A percentile compares a stretch with the other conserved stretches of the same genome.
These are phyloP conservation scores for Colletotrichum endophyticum DNA, from an alignment of 2,329 filamentous ascomycete genomes.

Conservation along the genomic window DNA sequence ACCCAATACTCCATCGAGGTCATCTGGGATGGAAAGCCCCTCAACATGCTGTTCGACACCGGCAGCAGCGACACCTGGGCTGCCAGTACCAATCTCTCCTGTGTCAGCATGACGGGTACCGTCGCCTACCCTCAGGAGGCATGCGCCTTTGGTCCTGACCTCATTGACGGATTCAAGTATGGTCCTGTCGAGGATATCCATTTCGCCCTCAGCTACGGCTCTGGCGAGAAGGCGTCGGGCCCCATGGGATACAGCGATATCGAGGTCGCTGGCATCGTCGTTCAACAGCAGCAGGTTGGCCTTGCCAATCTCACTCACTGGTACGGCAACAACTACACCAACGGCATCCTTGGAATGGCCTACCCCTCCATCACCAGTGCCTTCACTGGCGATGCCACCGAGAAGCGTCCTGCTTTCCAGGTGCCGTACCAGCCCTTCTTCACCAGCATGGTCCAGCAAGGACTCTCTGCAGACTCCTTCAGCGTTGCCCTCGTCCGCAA, in stretches of 20 bases:
- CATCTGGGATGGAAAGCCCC: conserved; percentile 39
- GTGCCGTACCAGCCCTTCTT: conserved; percentile 54
- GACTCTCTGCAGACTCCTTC: conserved; percentile 49
- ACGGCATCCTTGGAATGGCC: conserved; percentile 55
- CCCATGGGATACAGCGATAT: conserved; percentile 53
- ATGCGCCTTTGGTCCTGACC: conserved; percentile 47
- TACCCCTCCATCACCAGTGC: conserved; percentile 56
- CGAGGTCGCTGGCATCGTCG: conserved; percentile 47
- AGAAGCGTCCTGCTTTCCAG: conserved; percentile 42
- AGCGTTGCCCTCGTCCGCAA: conserved; percentile 53
- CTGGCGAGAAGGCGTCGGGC: conserved; percentile 52
- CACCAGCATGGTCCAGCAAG: conserved; percentile 52
- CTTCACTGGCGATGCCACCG: conserved; percentile 43
- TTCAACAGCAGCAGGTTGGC: conserved; percentile 50
- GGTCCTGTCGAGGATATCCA: conserved; percentile 45
- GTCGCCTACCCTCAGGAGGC: conserved; percentile 28
- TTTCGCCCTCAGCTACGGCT: conserved; percentile 51
- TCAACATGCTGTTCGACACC: conserved; percentile 53
- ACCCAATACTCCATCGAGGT: conserved; percentile 48
- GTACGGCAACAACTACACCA: conserved; percentile 57
- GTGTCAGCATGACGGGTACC: conserved; percentile 39
- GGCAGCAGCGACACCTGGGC: conserved; percentile 60
- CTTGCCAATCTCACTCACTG: conserved; percentile 55
- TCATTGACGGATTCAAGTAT: conserved; percentile 43
- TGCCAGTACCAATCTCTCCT: conserved; percentile 43